Evolutionary conservation across 345 rosid species (phyloP), one percentile per base, ranked within the genome.

Genomic region (Eucalyptus pauciflora): DNA sequence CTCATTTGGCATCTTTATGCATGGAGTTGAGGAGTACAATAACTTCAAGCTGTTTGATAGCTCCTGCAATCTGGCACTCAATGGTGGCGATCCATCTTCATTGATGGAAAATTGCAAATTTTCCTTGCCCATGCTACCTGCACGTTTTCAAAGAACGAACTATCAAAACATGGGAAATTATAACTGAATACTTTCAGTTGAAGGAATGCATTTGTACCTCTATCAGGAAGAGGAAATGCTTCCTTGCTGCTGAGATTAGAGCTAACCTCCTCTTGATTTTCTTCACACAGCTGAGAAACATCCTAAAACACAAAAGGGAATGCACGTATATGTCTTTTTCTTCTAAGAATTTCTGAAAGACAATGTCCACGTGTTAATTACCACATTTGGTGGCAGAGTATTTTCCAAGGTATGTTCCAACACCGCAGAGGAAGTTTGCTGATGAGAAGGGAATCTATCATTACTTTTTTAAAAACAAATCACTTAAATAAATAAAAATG

Each of bases 11-110:
- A 91, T 8, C 46, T 92, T 87, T 46, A 87, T 5, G 64, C 85
- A 88, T 56, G 94, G 91, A 48, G 92, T 90, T 67, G 94, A 91
- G 54, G 93, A 91, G 87, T 87, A 91, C 33, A 97, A 87, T 7
- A 88, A 89, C 90, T 95, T 96, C 94, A 96, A 60, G 87, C 81
- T 93, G 86, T 93, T 95, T 11, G 96, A 93, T 87, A 96, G 45
- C 86, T 95, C 95, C 54, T 91, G 94, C 86, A 97, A 90, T 58
- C 92, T 92, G 58, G 91, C 76, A 90, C 95, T 94, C 33, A 96
- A 89, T 5, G 95, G 96, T 45, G 97, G 97, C 50, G 97, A 95
- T 85, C 67, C 85, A 88, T 80, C 90, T 88, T 87, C 88, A 46
- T 93, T 89, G 86, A 89, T 88, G 31, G 92, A 64, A 46, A 71